Base-by-base conservation (phyloP, 1,284 basidiomycete species). In the Cutaneotrichosporon sp. region DNA sequence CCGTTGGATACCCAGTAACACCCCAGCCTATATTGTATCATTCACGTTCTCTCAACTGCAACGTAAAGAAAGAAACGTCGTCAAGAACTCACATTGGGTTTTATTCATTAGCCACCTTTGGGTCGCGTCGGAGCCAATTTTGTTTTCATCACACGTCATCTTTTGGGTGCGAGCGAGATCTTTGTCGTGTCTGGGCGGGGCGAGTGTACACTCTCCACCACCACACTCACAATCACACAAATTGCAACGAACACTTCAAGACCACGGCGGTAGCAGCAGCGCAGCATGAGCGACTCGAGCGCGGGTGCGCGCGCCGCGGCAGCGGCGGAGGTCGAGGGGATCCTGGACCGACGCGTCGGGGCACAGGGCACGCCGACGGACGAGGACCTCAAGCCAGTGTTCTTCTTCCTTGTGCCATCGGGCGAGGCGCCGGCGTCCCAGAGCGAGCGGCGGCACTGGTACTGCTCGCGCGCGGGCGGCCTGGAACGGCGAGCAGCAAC, bases 361-460 rank as follows among this genome's bases (percentile, higher is more conserved):
- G 49, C 46, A 26, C 52, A 59, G 33, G 61, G 62, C 18, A 54
- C 60, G 39, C 72, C 72, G 0, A 59, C 38, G 8, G 83, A 85
- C 58, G 72, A 70, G 22, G 73, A 82, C 22, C 77, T 90, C 13
- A 73, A 70, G 2, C 77, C 75, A 0, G 71, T 87, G 40, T 84
- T 80, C 64, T 72, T 70, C 20, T 82, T 82, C 68, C 77, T 90
- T 14, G 52, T 65, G n/a, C 54, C 64, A 12, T 38, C 54, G 36
- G 37, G 34, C n/a, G 58, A 10, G 18, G 49, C 20, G 38, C 26
- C 4, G 8, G 21, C 13, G 13, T 22, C 15, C 7, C 44, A 10
- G 22, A 43, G 8, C 43, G 26, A 4, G 37, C 42, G 56, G 2
- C 34, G 20, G 2, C 73, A 74, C 46, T 74, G 69, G 68, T 73